These are phyloP conservation scores for Rhynchospora breviuscula DNA, from an alignment of 176 grass and related monocot genomes.

Conservation along the genomic window DNA sequence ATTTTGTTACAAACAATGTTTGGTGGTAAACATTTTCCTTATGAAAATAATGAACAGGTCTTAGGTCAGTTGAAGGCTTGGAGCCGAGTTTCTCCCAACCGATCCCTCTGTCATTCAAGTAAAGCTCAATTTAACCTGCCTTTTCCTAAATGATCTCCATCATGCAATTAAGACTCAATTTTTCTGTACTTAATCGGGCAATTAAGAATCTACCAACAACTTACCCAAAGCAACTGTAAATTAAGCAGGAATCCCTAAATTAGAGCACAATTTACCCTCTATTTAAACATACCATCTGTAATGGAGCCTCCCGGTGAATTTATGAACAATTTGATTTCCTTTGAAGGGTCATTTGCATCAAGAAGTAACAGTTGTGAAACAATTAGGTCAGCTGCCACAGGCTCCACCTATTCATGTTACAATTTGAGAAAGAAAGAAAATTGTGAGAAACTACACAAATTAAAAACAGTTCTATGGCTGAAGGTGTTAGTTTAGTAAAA, in stretches of 20 bases:
- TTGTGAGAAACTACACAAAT: slow-evolving; percentile 10
- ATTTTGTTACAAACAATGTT: no score
- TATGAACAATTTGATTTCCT: slow-evolving; percentile 94
- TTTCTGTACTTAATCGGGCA: background rate
- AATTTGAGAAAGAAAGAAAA: background rate
- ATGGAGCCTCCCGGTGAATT: slow-evolving; percentile 89
- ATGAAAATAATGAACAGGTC: background rate
- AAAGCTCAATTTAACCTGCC: background rate
- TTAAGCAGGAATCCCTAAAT: background rate
- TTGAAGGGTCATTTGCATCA: slow-evolving; percentile 76
- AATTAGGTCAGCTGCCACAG: slow-evolving; percentile 71
- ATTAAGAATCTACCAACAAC: background rate
- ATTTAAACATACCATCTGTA: slow-evolving; percentile 50
- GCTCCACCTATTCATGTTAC: slow-evolving; percentile 62
- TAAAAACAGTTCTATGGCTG: slow-evolving; percentile 14
- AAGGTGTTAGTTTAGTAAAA: no score
- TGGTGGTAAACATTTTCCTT: background rate
- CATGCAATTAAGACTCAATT: background rate
- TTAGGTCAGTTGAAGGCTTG: background rate
- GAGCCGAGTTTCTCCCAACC: background rate
- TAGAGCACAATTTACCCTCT: background rate
- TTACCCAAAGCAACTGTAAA: background rate
- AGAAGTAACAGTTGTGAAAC: slow-evolving; percentile 80
- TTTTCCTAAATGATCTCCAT: background rate
- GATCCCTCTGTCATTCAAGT: background rate